Evolutionary conservation across 2,329 filamentous ascomycete genomes (phyloP).

Genomic region (Thyridium curvatum): DNA sequence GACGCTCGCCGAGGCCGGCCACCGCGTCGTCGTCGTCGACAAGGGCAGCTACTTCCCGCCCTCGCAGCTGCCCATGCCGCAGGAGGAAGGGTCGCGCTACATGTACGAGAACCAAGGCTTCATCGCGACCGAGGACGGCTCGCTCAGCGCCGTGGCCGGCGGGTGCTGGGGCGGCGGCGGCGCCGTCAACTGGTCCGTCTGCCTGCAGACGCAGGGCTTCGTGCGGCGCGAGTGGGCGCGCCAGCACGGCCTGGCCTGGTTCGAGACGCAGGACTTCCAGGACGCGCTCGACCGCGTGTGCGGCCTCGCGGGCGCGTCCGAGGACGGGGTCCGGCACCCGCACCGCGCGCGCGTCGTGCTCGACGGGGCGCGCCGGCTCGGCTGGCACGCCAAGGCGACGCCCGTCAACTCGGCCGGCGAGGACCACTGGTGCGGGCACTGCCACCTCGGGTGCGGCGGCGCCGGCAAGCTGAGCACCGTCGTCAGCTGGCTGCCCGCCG

Average conservation of each 20-base stretch:
- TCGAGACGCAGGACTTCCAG: constrained; percentile 68
- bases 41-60: constrained; percentile 74
- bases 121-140: constrained; percentile 47
- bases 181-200: constrained; percentile 77
- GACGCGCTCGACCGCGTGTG: constrained; percentile 75
- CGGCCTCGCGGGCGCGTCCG: constrained; percentile 67
- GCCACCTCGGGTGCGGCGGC: constrained; percentile 54
- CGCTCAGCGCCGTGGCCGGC: constrained; percentile 59
- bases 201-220: constrained; percentile 61
- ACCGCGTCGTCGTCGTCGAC: constrained; percentile 62
- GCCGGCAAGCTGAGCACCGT: constrained; percentile 74
- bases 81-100: constrained; percentile 51
- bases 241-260: constrained; percentile 60
- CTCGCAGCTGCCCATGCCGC: constrained; percentile 67
- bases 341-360: constrained; percentile 65
- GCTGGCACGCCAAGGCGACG: constrained; percentile 61
- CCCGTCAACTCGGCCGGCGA: constrained; percentile 74
- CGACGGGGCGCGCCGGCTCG: constrained; percentile 67
- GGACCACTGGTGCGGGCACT: constrained; percentile 68
- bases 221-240: constrained; percentile 79
- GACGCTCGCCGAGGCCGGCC: constrained; percentile 69
- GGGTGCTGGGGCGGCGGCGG: constrained; percentile 80
- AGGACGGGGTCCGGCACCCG: constrained; percentile 64
- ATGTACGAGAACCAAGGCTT: constrained; percentile 66
- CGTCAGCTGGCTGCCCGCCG: constrained; percentile 73